Percentiles rank a stretch among this genome's conserved stretches.
Conservation (phyloP, 2,329 filamentous ascomycete species). For the Fusarium burgessii region DNA sequence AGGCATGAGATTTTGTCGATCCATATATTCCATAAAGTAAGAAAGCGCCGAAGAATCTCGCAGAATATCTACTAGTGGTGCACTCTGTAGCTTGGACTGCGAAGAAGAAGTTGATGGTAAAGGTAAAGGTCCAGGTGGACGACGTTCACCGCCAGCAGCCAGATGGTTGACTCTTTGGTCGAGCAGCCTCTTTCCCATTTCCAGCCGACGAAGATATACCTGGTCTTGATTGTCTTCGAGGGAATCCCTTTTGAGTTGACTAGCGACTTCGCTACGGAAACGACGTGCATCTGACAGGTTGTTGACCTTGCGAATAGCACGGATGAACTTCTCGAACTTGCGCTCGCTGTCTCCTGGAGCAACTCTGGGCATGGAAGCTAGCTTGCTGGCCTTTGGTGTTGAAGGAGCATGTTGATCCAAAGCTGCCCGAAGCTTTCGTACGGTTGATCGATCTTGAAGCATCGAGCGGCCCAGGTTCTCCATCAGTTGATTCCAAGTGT, state of each 20-base stretch:
- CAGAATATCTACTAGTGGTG: slow-evolving; percentile 85
- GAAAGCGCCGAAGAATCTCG: slow-evolving; percentile 91
- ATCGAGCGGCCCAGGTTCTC: slow-evolving; percentile 88
- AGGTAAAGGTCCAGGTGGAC: slow-evolving; percentile 45
- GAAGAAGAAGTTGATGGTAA: slow-evolving; percentile 45
- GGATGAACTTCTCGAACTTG: slow-evolving; percentile 93
- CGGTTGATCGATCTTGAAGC: slow-evolving; percentile 94
- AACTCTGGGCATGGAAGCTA: slow-evolving; percentile 82
- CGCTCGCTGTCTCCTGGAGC: slow-evolving; percentile 86
- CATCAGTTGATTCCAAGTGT: slow-evolving; percentile 97
- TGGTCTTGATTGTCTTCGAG: slow-evolving; percentile 83
- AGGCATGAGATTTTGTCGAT: slow-evolving; percentile 86
- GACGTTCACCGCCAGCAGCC: slow-evolving; percentile 72
- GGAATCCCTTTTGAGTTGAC: slow-evolving; percentile 88
- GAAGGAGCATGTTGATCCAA: slow-evolving; percentile 93
- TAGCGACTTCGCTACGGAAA: slow-evolving; percentile 91
- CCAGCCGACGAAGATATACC: slow-evolving; percentile 87
- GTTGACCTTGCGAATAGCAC: slow-evolving; percentile 86
- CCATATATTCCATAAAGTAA: slow-evolving; percentile 99
- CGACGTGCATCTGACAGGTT: slow-evolving; percentile 93
- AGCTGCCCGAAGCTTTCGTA: slow-evolving; percentile 89
- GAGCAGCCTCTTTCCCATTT: slow-evolving; percentile 89
- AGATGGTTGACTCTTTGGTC: slow-evolving; percentile 91
- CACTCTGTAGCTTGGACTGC: slow-evolving; percentile 77
- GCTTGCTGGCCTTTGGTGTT: slow-evolving; percentile 73